These are phyloP conservation scores for Rutidosis leptorrhynchoides DNA, from an alignment of 129 eudicot genomes.

Conservation along the genomic window DNA sequence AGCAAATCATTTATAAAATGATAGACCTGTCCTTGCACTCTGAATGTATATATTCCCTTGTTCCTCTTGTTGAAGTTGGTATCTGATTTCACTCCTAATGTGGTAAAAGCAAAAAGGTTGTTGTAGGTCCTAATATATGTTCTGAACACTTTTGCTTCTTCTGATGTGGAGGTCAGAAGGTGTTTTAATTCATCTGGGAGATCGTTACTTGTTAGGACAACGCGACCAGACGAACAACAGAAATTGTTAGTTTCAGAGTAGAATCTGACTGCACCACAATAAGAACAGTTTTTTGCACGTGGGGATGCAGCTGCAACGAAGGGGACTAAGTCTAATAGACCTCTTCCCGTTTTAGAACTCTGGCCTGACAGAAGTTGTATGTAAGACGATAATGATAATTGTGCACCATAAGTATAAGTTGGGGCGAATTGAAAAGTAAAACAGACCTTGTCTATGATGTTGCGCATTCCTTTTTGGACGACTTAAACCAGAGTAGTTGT, in stretches of 20 bases:
- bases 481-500: too few relatives aligned
- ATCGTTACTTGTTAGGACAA: background rate
- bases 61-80: background rate
- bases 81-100: background rate
- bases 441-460: too few relatives aligned
- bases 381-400: too few relatives aligned
- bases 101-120: conserved; percentile 1
- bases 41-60: background rate
- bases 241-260: background rate
- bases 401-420: too few relatives aligned
- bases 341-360: background rate
- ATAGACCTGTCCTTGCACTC: background rate
- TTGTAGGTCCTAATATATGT: background rate
- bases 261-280: background rate
- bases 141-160: background rate
- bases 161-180: background rate
- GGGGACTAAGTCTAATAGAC: background rate
- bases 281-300: background rate
- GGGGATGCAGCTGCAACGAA: background rate
- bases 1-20: conserved; percentile 1
- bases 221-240: background rate
- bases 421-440: too few relatives aligned
- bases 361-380: too few relatives aligned
- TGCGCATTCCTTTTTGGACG: too few relatives aligned
- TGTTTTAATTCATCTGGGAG: background rate